Base-by-base conservation (phyloP, 2,329 filamentous ascomycete species). In the Paraconiothyrium sp. region DNA sequence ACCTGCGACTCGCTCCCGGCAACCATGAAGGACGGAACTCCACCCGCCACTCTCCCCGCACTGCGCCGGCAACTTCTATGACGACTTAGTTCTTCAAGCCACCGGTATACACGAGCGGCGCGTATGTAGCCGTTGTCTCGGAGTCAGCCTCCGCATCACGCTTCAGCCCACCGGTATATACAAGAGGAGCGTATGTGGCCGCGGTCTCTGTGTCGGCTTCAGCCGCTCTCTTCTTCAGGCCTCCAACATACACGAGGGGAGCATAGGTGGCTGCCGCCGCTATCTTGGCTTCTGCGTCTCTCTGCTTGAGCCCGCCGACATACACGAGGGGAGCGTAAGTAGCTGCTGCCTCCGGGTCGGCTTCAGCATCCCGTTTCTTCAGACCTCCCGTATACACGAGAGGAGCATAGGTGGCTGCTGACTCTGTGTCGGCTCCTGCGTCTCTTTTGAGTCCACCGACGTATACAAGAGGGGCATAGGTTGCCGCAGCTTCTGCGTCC, bases 211-310 rank as follows among this genome's bases (percentile, higher is more conserved):
- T n/a, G 10, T 39, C 50, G 5, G 50, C 50, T 11, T 54, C 50
- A n/a, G 50, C 50, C 6, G 43, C 50, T 7, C 37, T 35, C 50
- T 51, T 51, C 10, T 44, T 44, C 2, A 51, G 32, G 4, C 49
- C 49, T 13, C 49, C 49, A 37, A 37, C 14, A 32, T 41, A 41
- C 13, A n/a, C n/a, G 9, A 54, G 22, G 16, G 50, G 35, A 16
- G 50, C 20, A 11, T 54, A 54, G 9, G 49, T 20, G 20, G 41
- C 35, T 14, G 41, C 41, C 8, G 41, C 10, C 20, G 11, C 44
- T 11, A 22, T 22, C 4, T 48, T 22, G 4, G 44, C 44, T 5
- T 48, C 22, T 4, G 44, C 44, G 3, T 48, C 44, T 5, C 44
- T 9, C 20, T 44, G 10, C 41, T 48, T 48, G 3, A 48, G 22